A percentile compares a stretch with the other conserved stretches of the same genome.
These are phyloP conservation scores for Cyclocybe cylindracea DNA, from an alignment of 768 basidiomycete genomes.

Conservation along the genomic window DNA sequence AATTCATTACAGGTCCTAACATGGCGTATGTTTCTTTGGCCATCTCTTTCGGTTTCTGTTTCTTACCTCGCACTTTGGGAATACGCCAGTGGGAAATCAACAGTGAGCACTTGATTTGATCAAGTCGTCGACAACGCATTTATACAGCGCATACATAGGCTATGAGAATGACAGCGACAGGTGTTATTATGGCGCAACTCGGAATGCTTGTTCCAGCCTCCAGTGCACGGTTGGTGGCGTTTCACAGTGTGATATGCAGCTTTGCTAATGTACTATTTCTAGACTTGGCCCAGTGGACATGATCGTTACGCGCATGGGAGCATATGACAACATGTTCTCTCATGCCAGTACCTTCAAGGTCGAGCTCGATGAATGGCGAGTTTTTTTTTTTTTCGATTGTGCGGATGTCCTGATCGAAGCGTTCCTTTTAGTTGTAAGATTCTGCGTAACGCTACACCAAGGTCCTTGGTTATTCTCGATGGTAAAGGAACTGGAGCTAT, in stretches of 20 bases:
- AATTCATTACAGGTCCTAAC: constrained; percentile 62
- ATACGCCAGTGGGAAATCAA: constrained; percentile 36
- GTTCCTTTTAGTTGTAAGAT: constrained; percentile 75
- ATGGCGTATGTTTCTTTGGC: constrained; percentile 66
- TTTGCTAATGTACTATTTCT: neutral
- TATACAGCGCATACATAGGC: constrained; percentile 38
- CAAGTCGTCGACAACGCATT: neutral
- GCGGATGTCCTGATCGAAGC: neutral
- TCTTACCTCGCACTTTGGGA: neutral
- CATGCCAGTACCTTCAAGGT: constrained; percentile 97
- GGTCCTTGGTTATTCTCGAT: constrained; percentile 92
- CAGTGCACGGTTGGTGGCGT: constrained; percentile 60
- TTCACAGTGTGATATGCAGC: neutral
- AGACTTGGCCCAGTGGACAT: constrained; percentile 89
- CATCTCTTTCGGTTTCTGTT: neutral
- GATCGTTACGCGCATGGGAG: constrained; percentile 97
- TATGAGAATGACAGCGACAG: constrained; percentile 96
- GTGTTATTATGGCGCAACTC: constrained; percentile 92
- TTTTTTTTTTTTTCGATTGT: neutral
- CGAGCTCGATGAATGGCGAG: constrained; percentile 94
- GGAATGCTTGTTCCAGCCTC: constrained; percentile 94
- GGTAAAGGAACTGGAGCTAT: constrained; percentile 50
- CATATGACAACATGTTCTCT: constrained; percentile 96
- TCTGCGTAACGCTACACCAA: constrained; percentile 89
- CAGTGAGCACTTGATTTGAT: constrained; percentile 23